Evolutionary conservation across 2,329 filamentous ascomycete genomes (phyloP).

Genomic region (Cercospora citrullina): DNA sequence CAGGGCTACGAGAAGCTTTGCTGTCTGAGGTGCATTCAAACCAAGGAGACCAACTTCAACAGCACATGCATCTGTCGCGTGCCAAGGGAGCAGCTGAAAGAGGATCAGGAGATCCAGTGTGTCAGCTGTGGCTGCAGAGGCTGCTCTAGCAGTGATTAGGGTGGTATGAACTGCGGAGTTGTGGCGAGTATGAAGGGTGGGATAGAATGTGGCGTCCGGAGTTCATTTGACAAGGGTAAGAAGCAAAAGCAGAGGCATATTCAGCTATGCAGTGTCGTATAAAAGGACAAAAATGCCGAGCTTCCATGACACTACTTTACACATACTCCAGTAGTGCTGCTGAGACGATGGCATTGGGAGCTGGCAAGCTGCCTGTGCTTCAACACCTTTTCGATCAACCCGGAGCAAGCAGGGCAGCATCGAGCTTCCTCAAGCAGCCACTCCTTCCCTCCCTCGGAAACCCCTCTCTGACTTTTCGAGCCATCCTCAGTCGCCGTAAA

Average conservation of each 20-base stretch:
- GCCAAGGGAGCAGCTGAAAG: conserved; percentile 83
- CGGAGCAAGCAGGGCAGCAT: not conserved
- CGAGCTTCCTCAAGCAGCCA: not conserved
- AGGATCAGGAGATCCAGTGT: conserved; percentile 86
- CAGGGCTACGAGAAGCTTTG: conserved; percentile 98
- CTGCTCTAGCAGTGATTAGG: conserved; percentile 78
- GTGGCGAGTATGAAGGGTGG: not conserved
- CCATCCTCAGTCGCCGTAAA: not conserved
- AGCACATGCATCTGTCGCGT: conserved; percentile 96
- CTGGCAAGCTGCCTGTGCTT: not conserved
- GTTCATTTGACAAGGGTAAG: not conserved
- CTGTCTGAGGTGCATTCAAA: conserved; percentile 93
- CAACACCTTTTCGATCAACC: not conserved
- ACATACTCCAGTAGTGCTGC: not conserved
- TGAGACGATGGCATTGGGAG: not conserved
- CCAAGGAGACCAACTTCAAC: conserved; percentile 99
- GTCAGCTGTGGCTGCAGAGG: conserved; percentile 93
- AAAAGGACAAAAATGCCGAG: not conserved
- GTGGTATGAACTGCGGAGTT: not conserved
- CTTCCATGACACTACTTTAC: not conserved
- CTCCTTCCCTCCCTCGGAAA: not conserved
- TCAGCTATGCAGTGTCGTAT: not conserved
- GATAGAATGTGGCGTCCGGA: conserved; percentile 1
- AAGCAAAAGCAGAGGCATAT: not conserved
- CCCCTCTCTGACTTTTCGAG: not conserved